Conservation (phyloP, 1,284 basidiomycete genomes). For the Caloboletus inedulis region DNA sequence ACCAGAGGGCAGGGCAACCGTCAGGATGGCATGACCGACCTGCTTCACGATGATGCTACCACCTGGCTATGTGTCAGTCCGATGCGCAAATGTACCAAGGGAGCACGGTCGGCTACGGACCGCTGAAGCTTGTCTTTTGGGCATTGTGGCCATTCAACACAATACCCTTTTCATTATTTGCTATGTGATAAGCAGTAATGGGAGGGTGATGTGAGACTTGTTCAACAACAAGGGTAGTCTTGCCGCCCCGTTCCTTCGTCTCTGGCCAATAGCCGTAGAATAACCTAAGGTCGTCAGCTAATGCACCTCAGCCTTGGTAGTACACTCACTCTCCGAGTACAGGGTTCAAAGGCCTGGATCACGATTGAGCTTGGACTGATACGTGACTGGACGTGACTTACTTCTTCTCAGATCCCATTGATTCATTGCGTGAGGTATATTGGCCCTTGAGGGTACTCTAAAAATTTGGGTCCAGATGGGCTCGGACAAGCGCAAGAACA, state of each 20-base stretch:
- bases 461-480: constrained; percentile 5
- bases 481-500: background rate
- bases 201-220: constrained; percentile 97
- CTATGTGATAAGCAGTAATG: constrained; percentile 82
- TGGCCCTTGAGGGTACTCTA: constrained; percentile 91
- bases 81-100: background rate
- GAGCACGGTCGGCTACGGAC: constrained; percentile 38
- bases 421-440: constrained; percentile 91
- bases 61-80: constrained; percentile 34
- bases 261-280: constrained; percentile 95
- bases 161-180: constrained; percentile 81
- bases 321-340: constrained; percentile 84
- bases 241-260: constrained; percentile 66
- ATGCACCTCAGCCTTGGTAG: background rate
- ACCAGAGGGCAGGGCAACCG: constrained; percentile 60
- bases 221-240: constrained; percentile 87
- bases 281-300: constrained; percentile 44
- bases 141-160: constrained; percentile 87
- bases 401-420: constrained; percentile 97
- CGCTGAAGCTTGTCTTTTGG: constrained; percentile 93
- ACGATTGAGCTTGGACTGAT: constrained; percentile 12
- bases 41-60: constrained; percentile 87
- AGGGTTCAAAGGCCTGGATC: constrained; percentile 82
- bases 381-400: constrained; percentile 32
- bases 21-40: constrained; percentile 89